These are phyloP conservation scores for Emericellopsis cladophorae DNA, from an alignment of 2,329 filamentous ascomycete genomes.

Conservation along the genomic window DNA sequence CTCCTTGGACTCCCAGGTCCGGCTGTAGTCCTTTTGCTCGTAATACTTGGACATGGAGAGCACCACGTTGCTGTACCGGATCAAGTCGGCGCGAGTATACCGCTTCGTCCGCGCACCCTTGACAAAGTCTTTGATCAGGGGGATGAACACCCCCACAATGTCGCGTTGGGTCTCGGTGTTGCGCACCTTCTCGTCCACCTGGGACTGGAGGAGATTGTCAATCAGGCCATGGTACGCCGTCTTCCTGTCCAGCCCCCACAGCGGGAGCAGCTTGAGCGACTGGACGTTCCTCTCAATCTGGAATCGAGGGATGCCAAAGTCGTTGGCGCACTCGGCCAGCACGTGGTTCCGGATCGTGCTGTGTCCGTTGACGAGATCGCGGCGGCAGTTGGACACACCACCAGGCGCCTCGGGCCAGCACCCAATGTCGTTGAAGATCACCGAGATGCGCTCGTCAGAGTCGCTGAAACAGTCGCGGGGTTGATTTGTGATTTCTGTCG, in stretches of 20 bases:
- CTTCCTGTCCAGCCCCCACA: conserved; percentile 41
- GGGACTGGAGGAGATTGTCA: conserved; percentile 36
- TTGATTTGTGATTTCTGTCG: conserved; percentile 23
- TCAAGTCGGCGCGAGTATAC: conserved; percentile 27
- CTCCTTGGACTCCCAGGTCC: conserved; percentile 31
- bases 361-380: conserved; percentile 41
- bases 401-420: conserved; percentile 41
- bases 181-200: conserved; percentile 32
- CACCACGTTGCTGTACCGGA: conserved; percentile 31
- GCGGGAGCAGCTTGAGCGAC: conserved; percentile 37
- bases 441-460: conserved; percentile 32
- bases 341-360: conserved; percentile 41
- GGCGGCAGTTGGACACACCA: conserved; percentile 40
- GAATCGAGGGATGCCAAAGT: conserved; percentile 40
- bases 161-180: conserved; percentile 25
- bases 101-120: conserved; percentile 32
- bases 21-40: conserved; percentile 35
- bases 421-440: conserved; percentile 37
- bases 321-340: conserved; percentile 39
- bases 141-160: conserved; percentile 39
- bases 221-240: conserved; percentile 40
- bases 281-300: conserved; percentile 42
- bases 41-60: conserved; percentile 38
- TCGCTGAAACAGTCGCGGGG: conserved; percentile 29
- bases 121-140: conserved; percentile 34